Evolutionary conservation across 2,329 filamentous ascomycete species (phyloP).

Genomic region (Alternaria arbusti): DNA sequence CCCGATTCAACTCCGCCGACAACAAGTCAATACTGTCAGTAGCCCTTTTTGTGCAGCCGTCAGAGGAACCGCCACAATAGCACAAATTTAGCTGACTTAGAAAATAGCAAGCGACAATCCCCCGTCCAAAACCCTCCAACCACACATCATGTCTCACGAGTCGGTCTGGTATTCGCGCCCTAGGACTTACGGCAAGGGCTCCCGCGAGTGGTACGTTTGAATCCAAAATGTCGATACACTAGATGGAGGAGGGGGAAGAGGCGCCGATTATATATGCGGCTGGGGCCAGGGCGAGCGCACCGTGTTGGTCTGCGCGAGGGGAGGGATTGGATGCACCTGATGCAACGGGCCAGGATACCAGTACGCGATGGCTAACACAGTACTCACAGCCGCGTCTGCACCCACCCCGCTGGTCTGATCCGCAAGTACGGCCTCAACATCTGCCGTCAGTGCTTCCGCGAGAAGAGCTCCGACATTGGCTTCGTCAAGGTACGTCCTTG

Average conservation of each 20-base stretch:
- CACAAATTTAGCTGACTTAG: neutral
- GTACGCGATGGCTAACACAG: slow-evolving; percentile 34
- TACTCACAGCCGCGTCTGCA: slow-evolving; percentile 74
- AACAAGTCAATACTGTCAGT: slow-evolving; percentile 15
- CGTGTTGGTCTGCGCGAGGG: slow-evolving; percentile 17
- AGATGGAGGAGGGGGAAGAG: neutral
- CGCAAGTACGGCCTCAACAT: slow-evolving; percentile 98
- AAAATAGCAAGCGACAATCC: slow-evolving; percentile 5
- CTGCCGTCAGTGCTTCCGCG: slow-evolving; percentile 74
- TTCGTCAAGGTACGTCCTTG: slow-evolving; percentile 69
- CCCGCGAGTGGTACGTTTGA: slow-evolving; percentile 82
- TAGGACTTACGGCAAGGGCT: slow-evolving; percentile 95
- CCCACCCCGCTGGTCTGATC: slow-evolving; percentile 98
- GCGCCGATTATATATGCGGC: neutral
- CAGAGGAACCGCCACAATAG: neutral
- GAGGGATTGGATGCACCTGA: slow-evolving; percentile 2
- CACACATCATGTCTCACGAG: slow-evolving; percentile 83
- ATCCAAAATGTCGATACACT: neutral
- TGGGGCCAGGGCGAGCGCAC: slow-evolving; percentile 19
- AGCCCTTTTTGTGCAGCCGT: neutral
- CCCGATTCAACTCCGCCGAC: slow-evolving; percentile 12
- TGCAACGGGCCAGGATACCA: neutral
- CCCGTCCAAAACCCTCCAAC: slow-evolving; percentile 27
- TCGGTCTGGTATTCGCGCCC: slow-evolving; percentile 99
- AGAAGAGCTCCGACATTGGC: slow-evolving; percentile 71